Evolutionary conservation across 139 green algal genomes (phyloP), one percentile per base, ranked within the genome.

Genomic region (Nannochloris sp.): DNA sequence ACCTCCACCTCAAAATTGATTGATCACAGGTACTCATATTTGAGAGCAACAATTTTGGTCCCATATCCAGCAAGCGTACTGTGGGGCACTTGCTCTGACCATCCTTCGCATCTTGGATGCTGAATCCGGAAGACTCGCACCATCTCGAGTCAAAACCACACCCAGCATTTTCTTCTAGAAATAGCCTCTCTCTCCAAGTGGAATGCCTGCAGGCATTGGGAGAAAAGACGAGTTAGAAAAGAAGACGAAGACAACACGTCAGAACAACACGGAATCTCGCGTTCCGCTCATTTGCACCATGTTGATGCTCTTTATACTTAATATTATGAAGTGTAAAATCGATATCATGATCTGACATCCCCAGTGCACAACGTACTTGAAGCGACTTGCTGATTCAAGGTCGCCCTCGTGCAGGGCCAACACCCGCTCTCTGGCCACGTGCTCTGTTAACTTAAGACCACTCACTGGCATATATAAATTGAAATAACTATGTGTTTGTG

Each of bases 1-100:
- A 53, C 14, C 67, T 61, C 81, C 81, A 85, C 12, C 75, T 73
- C 59, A 91, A 71, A 19, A 85, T 19, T 7, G 64, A 62, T 29
- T 77, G 61, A 23, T 84, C 62, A 15, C 56, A 62, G 5, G 79
- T 90, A 23, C 72, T 84, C 11, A 68, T 10, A 29, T 82, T 68
- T 11, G 78, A 87, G 11, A 87, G 61, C 27, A 89, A 72, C 68
- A 91, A 63, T 61, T 87, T 87, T 18, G 84, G 84, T 2, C 83
- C 84, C 49, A 87, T 83, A 44, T 73, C 76, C 0, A 78, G 53
- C 21, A 91, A 73, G 29, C 63, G 78, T 44, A 87, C 67, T 11
- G 65, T 58, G n/a, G 15, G 53, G 24, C 55, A 14, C 55, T 48
- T 40, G 54, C 23, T 7, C 6, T 29, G 4, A 19, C 29, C 16